Conservation (phyloP, 129 eudicot genomes). For the Rutidosis leptorrhynchoides region DNA sequence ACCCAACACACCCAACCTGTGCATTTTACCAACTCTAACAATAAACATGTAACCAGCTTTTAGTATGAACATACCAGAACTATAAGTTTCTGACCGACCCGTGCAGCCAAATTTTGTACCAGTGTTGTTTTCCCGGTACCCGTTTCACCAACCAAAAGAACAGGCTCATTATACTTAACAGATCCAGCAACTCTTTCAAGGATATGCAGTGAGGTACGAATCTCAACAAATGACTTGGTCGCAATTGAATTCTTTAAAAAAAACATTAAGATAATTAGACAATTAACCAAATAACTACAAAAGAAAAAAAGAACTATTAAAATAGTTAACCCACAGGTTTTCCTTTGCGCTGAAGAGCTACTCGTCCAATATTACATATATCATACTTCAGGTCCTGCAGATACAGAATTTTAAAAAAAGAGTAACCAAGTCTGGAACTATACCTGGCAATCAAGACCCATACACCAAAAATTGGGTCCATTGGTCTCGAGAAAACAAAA, state of each 20-base stretch:
- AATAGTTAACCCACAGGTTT: slow-evolving; percentile 41
- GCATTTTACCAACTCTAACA: background rate
- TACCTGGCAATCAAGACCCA: too few species aligned
- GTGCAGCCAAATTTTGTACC: slow-evolving; percentile 77
- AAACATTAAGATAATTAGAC: slow-evolving; percentile 8
- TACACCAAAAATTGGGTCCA: too few species aligned
- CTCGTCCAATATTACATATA: slow-evolving; percentile 64
- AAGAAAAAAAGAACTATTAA: background rate
- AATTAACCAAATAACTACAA: slow-evolving; percentile 13
- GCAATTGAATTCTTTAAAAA: slow-evolving; percentile 28
- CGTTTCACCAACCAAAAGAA: slow-evolving; percentile 96
- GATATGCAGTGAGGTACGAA: slow-evolving; percentile 62
- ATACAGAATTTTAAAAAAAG: slow-evolving; percentile 11
- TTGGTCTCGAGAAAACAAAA: too few species aligned
- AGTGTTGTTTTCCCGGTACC: slow-evolving; percentile 98
- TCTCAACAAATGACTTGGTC: slow-evolving; percentile 69
- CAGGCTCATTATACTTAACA: slow-evolving; percentile 80
- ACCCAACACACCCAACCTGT: background rate
- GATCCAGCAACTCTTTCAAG: slow-evolving; percentile 89
- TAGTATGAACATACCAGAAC: slow-evolving; percentile 68
- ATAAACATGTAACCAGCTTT: background rate
- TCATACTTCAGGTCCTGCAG: slow-evolving; percentile 56
- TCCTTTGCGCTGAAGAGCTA: slow-evolving; percentile 39
- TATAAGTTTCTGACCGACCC: slow-evolving; percentile 85
- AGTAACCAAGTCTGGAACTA: too few species aligned